These are phyloP conservation scores for Botryosphaeria dothidea DNA, from an alignment of 2,329 filamentous ascomycete species.

Conservation along the genomic window DNA sequence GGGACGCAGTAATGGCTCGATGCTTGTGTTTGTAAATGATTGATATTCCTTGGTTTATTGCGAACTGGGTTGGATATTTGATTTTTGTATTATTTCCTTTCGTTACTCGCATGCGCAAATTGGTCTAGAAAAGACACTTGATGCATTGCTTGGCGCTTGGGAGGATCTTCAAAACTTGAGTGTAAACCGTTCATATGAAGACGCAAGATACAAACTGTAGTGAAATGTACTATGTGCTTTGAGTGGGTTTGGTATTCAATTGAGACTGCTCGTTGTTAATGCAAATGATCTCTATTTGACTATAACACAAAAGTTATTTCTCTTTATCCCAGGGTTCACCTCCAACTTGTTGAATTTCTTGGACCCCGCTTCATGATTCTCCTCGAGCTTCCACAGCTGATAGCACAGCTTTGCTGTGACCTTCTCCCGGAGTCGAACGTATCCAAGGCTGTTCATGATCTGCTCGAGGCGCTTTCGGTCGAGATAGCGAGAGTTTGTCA, in stretches of 20 bases:
- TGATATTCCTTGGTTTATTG: background rate
- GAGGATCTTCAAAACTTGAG: background rate
- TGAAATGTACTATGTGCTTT: no score
- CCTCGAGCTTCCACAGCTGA: constrained; percentile 72
- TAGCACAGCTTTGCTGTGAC: constrained; percentile 82
- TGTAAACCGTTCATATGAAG: background rate
- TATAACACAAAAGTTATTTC: constrained; percentile 91
- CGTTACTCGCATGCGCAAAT: background rate
- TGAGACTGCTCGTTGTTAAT: no score
- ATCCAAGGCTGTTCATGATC: constrained; percentile 80
- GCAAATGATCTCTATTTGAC: constrained; percentile 53
- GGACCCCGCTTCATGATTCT: constrained; percentile 25
- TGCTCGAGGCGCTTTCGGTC: constrained; percentile 66
- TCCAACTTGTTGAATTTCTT: constrained; percentile 69
- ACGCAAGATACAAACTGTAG: background rate
- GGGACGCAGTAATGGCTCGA: background rate
- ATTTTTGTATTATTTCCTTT: background rate
- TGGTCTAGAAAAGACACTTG: background rate
- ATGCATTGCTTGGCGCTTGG: background rate
- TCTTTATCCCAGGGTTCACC: constrained; percentile 69
- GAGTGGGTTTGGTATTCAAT: no score
- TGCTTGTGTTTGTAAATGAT: background rate
- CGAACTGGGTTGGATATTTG: background rate
- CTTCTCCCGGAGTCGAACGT: constrained; percentile 65
- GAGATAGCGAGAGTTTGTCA: constrained; percentile 89